Conservation (phyloP, 176 grass and related monocot species). For the Carex pumila region DNA sequence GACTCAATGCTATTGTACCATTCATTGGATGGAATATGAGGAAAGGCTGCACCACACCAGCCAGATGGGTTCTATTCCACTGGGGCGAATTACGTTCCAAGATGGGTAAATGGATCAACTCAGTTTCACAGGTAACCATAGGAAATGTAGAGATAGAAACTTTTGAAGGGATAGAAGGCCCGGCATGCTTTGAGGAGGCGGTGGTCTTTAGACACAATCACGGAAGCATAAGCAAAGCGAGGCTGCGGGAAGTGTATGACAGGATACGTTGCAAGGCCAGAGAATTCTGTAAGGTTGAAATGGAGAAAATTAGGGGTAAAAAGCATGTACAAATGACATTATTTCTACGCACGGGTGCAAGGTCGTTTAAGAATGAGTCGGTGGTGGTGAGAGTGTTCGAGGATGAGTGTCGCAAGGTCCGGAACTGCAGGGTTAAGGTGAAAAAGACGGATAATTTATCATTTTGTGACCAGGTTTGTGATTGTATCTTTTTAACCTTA, state of each 20-base stretch:
- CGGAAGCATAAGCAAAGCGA: conserved; percentile 12
- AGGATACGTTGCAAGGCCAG: conserved; percentile 53
- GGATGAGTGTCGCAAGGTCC: conserved; percentile 30
- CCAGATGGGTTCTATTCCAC: conserved; percentile 53
- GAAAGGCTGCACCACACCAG: conserved; percentile 22
- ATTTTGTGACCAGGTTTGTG: conserved; percentile 43
- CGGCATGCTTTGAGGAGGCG: conserved; percentile 61
- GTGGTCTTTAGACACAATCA: conserved; percentile 52
- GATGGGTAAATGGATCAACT: conserved; percentile 39
- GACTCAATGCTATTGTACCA: conserved; percentile 38
- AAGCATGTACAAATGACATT: conserved; percentile 35
- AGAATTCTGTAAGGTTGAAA: conserved; percentile 23
- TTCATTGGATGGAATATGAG: conserved; percentile 41
- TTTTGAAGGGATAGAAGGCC: not conserved
- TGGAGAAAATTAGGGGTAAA: not conserved
- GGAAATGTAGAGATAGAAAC: conserved; percentile 32
- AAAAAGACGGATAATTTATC: conserved; percentile 40
- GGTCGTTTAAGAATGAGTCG: conserved; percentile 58
- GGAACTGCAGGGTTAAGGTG: conserved; percentile 30
- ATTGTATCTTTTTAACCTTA: no score
- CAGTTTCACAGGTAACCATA: not conserved
- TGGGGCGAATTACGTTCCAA: conserved; percentile 30
- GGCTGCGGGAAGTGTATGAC: conserved; percentile 29
- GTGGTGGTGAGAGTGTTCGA: conserved; percentile 34
- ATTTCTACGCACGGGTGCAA: conserved; percentile 33